Base-by-base conservation (phyloP, 306 rosid genomes). In the Canavalia ensiformis region DNA sequence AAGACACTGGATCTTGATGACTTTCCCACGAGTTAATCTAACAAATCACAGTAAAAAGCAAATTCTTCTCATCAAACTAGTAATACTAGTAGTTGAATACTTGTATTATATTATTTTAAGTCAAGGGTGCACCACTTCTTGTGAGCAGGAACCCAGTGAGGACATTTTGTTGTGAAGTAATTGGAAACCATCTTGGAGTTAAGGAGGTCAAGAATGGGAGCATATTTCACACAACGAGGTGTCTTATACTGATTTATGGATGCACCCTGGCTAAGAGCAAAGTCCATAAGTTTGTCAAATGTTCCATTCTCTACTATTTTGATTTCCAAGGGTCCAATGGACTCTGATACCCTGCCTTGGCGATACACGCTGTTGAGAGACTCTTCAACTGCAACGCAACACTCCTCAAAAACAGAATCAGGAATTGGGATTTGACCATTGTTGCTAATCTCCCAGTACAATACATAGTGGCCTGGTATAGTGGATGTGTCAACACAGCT, bases 171-270 rank as follows among this genome's bases (percentile, higher is more conserved):
- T 62, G 91, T 91, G 66, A 86, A 89, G 83, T 81, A 79, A 56
- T 63, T 80, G 2, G 84, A 82, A 62, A 89, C 72, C 0, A 66
- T 84, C 28, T 55, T 74, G 1, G 89, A 87, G 60, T 89, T 78
- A 64, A 89, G 68, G 65, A 91, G 89, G 46, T 85, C 81, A 3
- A 88, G 62, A 76, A 85, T 72, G 68, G 91, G 87, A 13, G 64
- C 75, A 60, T 54, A 74, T 63, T 87, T 89, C 50, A 86, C 89
- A 34, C 91, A 90, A 2, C 90, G 84, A 34, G 92, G 92, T 5
- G 90, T 83, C 80, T 91, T 91, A 42, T 91, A 91, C 84, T 89
- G 95, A 56, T 91, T 91, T 79, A 91, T 91, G 3, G 92, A 89
- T 0, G 92, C 88, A 49, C 91, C 95, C 12, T 82, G 82, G 60